Conservation (phyloP, 768 basidiomycete species). For the Kwoniella sp. region DNA sequence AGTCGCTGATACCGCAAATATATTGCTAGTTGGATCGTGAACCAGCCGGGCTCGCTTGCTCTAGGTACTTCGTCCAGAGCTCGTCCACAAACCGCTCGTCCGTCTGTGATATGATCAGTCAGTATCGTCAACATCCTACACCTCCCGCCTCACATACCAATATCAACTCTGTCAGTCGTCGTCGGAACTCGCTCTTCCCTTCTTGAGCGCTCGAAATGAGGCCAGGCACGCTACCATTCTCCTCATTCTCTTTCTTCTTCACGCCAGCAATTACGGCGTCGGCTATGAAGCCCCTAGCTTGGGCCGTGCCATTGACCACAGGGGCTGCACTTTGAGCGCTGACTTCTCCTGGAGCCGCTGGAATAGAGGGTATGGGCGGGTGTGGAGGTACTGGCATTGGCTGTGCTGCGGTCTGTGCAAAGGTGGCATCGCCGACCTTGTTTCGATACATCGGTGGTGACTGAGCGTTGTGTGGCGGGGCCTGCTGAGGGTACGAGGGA, state of each 20-base stretch:
- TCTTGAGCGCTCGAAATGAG: constrained; percentile 6
- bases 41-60: constrained; percentile 13
- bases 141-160: constrained; percentile 20
- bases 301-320: neutral
- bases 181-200: constrained; percentile 12
- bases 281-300: constrained; percentile 1
- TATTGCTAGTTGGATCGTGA: too few species aligned
- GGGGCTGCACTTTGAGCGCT: neutral
- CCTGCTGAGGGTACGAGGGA: neutral
- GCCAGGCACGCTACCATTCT: constrained; percentile 1
- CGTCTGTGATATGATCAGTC: constrained; percentile 11
- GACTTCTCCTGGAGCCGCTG: neutral
- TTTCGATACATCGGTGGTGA: neutral
- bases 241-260: constrained; percentile 1
- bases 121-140: neutral
- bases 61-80: constrained; percentile 28
- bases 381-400: neutral
- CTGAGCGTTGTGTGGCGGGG: neutral
- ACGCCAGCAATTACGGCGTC: constrained; percentile 12
- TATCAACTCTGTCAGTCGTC: constrained; percentile 19
- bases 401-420: constrained; percentile 8
- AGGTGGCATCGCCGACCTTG: constrained; percentile 15
- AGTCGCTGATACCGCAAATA: too few species aligned
- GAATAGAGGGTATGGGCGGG: neutral
- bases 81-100: constrained; percentile 35